phyloP scores from a whole-genome alignment of 495 filamentous ascomycete genomes.

The Tuber indicum region DNA sequence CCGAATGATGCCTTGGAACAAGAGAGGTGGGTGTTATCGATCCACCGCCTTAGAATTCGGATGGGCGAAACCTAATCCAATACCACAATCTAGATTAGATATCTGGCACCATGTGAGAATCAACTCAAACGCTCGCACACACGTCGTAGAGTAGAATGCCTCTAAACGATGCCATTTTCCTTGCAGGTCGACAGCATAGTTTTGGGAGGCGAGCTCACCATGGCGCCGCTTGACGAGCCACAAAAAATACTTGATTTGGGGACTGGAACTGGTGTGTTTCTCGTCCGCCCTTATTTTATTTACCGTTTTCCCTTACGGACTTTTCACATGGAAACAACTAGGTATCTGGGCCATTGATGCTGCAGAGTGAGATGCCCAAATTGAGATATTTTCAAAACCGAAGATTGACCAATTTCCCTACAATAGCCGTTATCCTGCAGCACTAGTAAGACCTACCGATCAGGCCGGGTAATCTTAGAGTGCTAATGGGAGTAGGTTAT shows the following conservation, averaged over 20 bases:
- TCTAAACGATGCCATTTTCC: constrained; percentile 2
- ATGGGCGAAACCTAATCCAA: not conserved
- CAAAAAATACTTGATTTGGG: constrained; percentile 52
- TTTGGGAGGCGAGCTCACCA: constrained; percentile 46
- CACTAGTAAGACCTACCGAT: not conserved
- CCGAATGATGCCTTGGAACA: constrained; percentile 8
- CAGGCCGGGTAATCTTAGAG: not conserved
- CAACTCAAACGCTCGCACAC: not conserved
- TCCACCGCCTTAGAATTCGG: not conserved
- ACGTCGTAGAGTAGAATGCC: not conserved
- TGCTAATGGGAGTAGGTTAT: constrained; percentile 5
- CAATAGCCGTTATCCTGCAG: not conserved
- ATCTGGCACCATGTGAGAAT: constrained; percentile 13
- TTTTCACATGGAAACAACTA: not conserved
- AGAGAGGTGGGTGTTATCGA: constrained; percentile 11
- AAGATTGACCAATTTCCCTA: not conserved
- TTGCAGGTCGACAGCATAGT: constrained; percentile 14
- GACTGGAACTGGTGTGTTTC: constrained; percentile 51
- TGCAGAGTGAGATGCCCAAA: not conserved
- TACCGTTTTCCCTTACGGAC: not conserved
- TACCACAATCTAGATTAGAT: constrained; percentile 14
- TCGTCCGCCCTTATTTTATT: not conserved
- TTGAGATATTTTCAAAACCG: not conserved
- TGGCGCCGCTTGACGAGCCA: constrained; percentile 43
- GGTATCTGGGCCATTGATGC: not conserved